Conservation (phyloP, 176 grass and related monocot species). For the Rhynchospora tenuis region DNA sequence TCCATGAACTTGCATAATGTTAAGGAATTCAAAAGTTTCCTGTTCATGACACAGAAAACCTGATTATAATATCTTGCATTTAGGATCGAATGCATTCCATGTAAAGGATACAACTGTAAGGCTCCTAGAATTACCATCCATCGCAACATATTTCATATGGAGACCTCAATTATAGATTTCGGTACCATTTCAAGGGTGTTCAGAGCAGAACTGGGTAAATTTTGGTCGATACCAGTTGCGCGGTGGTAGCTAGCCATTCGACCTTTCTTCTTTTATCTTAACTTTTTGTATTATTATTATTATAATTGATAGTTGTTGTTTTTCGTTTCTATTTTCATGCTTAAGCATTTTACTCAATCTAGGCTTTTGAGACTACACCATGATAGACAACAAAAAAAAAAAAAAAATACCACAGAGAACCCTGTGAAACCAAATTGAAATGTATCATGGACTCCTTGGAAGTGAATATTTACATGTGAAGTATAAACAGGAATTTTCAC, state of each 20-base stretch:
- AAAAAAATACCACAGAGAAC: background rate
- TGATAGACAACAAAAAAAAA: background rate
- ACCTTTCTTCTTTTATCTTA: background rate
- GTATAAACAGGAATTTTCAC: background rate
- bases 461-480: background rate
- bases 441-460: background rate
- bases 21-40: conserved; percentile 99
- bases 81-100: background rate
- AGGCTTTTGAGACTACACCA: background rate
- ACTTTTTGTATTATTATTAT: background rate
- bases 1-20: conserved; percentile 97
- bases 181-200: background rate
- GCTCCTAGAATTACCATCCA: background rate
- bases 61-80: background rate
- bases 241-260: background rate
- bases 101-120: background rate
- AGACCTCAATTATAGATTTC: background rate
- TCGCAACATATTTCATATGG: background rate
- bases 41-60: conserved; percentile 27
- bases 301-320: background rate
- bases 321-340: background rate
- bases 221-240: background rate
- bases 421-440: background rate
- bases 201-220: background rate
- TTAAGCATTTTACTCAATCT: background rate